Conservation (phyloP, 2,329 filamentous ascomycete genomes). For the Phialocephala sp. region DNA sequence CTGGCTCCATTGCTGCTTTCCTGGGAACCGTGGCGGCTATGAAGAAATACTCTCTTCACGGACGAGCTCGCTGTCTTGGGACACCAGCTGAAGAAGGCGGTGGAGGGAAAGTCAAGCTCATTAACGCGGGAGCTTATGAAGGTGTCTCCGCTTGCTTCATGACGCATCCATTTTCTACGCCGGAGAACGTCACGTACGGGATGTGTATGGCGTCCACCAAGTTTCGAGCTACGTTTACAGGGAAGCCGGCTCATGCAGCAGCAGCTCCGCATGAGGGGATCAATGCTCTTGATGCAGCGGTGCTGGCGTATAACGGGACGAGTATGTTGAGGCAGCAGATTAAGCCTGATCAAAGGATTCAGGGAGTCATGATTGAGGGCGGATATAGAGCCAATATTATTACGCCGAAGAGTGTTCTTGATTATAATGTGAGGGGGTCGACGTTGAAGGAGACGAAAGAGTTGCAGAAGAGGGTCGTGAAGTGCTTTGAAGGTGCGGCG, state of each 20-base stretch:
- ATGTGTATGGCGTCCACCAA: constrained; percentile 28
- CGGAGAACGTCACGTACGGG: constrained; percentile 18
- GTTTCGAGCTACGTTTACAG: constrained; percentile 33
- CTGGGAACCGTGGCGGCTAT: constrained; percentile 43
- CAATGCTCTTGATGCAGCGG: constrained; percentile 49
- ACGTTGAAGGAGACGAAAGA: constrained; percentile 28
- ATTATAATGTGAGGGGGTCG: constrained; percentile 31
- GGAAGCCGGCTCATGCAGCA: constrained; percentile 47
- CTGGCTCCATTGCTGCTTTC: constrained; percentile 45
- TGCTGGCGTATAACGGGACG: constrained; percentile 44
- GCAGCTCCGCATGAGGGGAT: constrained; percentile 47
- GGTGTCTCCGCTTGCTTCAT: constrained; percentile 48
- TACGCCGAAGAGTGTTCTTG: constrained; percentile 25
- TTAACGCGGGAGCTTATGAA: constrained; percentile 51
- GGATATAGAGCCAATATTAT: constrained; percentile 50
- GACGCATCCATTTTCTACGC: constrained; percentile 41
- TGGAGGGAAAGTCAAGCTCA: constrained; percentile 49
- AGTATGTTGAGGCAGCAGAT: constrained; percentile 43
- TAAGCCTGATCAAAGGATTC: constrained; percentile 40
- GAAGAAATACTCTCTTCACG: constrained; percentile 30
- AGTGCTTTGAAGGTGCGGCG: constrained; percentile 38
- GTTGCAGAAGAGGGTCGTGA: constrained; percentile 29
- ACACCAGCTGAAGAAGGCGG: constrained; percentile 41
- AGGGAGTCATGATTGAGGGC: constrained; percentile 47
- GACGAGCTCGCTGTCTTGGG: constrained; percentile 41